These are phyloP conservation scores for Xeromyces bisporus DNA, from an alignment of 495 filamentous ascomycete genomes.

Conservation along the genomic window DNA sequence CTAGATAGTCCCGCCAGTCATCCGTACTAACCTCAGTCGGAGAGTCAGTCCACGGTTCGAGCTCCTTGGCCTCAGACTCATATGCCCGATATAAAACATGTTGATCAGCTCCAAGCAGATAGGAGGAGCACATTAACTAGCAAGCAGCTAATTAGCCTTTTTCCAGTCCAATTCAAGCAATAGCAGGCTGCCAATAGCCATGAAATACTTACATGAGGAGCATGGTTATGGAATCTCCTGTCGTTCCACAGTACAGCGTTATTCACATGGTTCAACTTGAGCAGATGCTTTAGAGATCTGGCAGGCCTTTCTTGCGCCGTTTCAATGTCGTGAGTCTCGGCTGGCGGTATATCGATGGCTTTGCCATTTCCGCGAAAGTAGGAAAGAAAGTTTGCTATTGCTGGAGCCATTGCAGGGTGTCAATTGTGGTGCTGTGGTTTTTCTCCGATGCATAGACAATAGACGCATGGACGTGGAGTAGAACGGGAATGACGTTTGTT, in stretches of 20 bases:
- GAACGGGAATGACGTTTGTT: no score
- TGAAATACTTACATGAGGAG: slow-evolving; percentile 47
- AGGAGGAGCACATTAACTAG: slow-evolving; percentile 61
- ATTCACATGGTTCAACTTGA: slow-evolving; percentile 83
- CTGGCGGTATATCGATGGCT: slow-evolving; percentile 47
- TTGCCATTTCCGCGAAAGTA: slow-evolving; percentile 10
- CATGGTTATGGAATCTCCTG: slow-evolving; percentile 72
- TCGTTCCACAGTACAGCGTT: slow-evolving; percentile 66
- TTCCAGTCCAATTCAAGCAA: neutral
- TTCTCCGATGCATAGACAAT: no score
- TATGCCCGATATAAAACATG: slow-evolving; percentile 62
- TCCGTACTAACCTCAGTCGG: slow-evolving; percentile 63
- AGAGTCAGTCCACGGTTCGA: slow-evolving; percentile 74
- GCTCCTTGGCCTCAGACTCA: slow-evolving; percentile 48
- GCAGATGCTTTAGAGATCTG: slow-evolving; percentile 71
- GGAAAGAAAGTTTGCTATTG: neutral
- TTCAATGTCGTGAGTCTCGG: slow-evolving; percentile 64
- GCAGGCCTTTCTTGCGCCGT: slow-evolving; percentile 58
- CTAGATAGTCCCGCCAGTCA: slow-evolving; percentile 78
- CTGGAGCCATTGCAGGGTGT: neutral
- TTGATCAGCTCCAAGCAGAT: slow-evolving; percentile 57
- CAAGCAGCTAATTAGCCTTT: slow-evolving; percentile 7
- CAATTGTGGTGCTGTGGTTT: no score
- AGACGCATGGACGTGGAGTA: no score
- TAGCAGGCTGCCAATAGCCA: neutral